Conservation (phyloP, 352 stramenopile species). For the Globisporangium alternatum region DNA sequence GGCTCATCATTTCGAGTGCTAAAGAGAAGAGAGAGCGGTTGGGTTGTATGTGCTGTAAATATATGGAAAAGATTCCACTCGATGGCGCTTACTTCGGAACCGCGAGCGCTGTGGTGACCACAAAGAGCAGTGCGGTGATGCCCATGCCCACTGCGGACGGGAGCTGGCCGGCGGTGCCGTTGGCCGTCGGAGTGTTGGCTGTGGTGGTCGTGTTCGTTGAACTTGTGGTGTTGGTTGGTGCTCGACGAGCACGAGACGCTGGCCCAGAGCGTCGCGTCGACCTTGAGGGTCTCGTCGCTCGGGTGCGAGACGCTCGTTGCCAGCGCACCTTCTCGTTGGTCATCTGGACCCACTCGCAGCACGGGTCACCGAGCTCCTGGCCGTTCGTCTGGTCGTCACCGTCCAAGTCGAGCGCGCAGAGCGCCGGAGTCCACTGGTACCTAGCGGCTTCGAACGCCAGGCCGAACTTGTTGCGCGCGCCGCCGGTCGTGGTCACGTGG, state of each 20-base stretch:
- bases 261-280: conserved; percentile 17
- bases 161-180: neutral
- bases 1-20: neutral
- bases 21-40: neutral
- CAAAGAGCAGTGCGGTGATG: conserved; percentile 2
- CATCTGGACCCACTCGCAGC: conserved; percentile 27
- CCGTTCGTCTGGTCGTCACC: conserved; percentile 57
- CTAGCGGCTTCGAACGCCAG: conserved; percentile 17
- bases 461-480: conserved; percentile 31
- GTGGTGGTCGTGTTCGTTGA: neutral
- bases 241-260: conserved; percentile 21
- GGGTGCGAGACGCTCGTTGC: conserved; percentile 28
- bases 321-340: conserved; percentile 14
- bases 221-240: neutral
- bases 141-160: neutral
- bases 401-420: conserved; percentile 30
- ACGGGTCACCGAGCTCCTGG: conserved; percentile 55
- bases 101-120: neutral
- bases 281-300: conserved; percentile 15
- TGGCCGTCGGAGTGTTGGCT: neutral
- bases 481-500: neutral
- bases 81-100: neutral
- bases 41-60: too few species aligned
- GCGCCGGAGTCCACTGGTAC: neutral
- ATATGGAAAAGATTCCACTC: too few species aligned